Evolutionary conservation across 139 green algal genomes (phyloP).

Genomic region (Micromonas commoda): DNA sequence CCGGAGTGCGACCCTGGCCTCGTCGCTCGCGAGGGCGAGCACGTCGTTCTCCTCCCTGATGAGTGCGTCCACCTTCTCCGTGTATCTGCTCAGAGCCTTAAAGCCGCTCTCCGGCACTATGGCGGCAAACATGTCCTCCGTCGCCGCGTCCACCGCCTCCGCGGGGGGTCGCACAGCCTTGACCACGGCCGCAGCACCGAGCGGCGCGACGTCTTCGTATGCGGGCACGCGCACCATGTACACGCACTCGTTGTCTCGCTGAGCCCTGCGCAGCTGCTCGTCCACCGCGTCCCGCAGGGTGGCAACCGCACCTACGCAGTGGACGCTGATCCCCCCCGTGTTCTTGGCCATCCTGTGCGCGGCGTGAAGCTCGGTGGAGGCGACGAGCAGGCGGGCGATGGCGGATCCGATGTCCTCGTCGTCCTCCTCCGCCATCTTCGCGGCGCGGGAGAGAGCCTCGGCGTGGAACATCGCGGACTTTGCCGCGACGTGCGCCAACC

Average conservation of each 20-base stretch:
- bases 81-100: slow-evolving; percentile 7
- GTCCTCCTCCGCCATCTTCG: neutral
- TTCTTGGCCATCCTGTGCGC: neutral
- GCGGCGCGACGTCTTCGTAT: neutral
- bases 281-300: neutral
- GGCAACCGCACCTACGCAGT: neutral
- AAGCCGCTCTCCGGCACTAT: slow-evolving; percentile 9
- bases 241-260: slow-evolving; percentile 27
- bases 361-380: neutral
- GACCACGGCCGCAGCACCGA: neutral
- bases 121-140: neutral
- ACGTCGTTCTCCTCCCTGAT: slow-evolving; percentile 9
- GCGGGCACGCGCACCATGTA: slow-evolving; percentile 13
- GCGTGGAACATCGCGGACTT: slow-evolving; percentile 13
- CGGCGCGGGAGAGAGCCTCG: neutral
- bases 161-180: slow-evolving; percentile 9
- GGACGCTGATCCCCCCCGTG: neutral
- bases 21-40: slow-evolving; percentile 7
- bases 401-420: neutral
- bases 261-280: neutral
- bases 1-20: neutral
- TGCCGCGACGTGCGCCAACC: neutral
- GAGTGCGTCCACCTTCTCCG: slow-evolving; percentile 15
- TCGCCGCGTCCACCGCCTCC: neutral
- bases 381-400: neutral